Conservation (phyloP, 371 early-diverging fungal genomes). For the Conidiobolus incongruus region DNA sequence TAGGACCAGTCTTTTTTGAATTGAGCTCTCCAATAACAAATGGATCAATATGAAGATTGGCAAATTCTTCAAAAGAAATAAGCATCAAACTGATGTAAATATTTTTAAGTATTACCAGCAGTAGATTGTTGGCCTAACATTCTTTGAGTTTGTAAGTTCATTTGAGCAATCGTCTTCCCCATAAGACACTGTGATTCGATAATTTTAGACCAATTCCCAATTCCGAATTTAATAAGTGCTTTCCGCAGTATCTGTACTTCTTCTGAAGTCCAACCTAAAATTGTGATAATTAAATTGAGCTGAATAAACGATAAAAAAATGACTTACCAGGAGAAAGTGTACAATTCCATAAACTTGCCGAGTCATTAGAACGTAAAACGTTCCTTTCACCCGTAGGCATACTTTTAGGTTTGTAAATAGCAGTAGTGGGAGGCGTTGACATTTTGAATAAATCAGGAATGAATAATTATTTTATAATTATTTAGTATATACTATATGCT, state of each 20-base stretch:
- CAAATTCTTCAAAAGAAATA: constrained; percentile 47
- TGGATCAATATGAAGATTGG: constrained; percentile 73
- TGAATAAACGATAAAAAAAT: not conserved
- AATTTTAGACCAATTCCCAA: constrained; percentile 88
- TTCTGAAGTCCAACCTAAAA: constrained; percentile 56
- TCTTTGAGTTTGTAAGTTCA: constrained; percentile 81
- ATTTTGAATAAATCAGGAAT: too few species aligned
- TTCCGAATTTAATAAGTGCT: constrained; percentile 69
- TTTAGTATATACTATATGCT: too few species aligned
- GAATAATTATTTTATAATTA: too few species aligned
- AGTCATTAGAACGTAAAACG: constrained; percentile 75
- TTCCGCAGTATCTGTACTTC: constrained; percentile 62
- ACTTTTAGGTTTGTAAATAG: constrained; percentile 37
- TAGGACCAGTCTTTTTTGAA: constrained; percentile 47
- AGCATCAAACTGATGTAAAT: too few species aligned
- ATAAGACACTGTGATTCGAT: constrained; percentile 65
- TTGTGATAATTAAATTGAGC: not conserved
- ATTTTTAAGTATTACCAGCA: constrained; percentile 22
- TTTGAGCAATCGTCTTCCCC: constrained; percentile 83
- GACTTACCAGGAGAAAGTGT: constrained; percentile 57
- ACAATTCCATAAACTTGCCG: constrained; percentile 78
- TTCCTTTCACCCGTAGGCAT: constrained; percentile 77
- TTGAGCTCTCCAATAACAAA: constrained; percentile 58
- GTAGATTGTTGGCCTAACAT: constrained; percentile 85
- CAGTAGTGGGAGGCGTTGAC: too few species aligned